Conservation (phyloP, 495 filamentous ascomycete genomes). For the Penicillium coffeae region DNA sequence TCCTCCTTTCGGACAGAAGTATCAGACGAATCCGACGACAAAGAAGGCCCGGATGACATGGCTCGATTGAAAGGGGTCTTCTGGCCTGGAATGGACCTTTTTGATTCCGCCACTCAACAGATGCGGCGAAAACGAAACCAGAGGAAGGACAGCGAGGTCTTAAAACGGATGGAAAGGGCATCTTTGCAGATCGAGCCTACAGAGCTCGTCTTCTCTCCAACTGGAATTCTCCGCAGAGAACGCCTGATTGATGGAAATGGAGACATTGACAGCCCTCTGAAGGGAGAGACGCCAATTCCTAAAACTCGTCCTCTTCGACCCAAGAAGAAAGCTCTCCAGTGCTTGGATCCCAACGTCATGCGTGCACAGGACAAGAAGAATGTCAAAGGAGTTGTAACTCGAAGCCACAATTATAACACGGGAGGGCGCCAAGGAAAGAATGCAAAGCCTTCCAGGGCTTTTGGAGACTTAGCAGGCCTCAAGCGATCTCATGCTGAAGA, state of each 20-base stretch:
- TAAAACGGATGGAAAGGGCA: constrained; percentile 65
- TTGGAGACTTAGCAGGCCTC: constrained; percentile 1
- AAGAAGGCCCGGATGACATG: constrained; percentile 37
- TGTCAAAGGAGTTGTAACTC: constrained; percentile 9
- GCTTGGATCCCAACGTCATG: constrained; percentile 31
- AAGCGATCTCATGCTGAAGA: constrained; percentile 19
- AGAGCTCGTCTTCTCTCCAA: constrained; percentile 64
- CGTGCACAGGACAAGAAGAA: constrained; percentile 24
- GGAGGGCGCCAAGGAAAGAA: background rate
- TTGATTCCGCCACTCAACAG: constrained; percentile 75
- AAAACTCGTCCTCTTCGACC: constrained; percentile 27
- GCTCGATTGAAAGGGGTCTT: constrained; percentile 65
- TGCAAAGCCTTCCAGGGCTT: constrained; percentile 2
- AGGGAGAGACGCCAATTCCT: constrained; percentile 46
- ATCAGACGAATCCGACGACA: constrained; percentile 18
- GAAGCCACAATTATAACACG: background rate
- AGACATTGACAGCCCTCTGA: constrained; percentile 48
- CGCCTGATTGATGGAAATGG: constrained; percentile 55
- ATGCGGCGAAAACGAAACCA: constrained; percentile 82
- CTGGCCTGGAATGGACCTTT: constrained; percentile 84
- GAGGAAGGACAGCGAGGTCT: constrained; percentile 68
- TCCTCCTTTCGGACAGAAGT: background rate
- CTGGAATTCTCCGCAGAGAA: constrained; percentile 51
- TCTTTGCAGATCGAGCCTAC: constrained; percentile 64
- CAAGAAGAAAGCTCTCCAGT: constrained; percentile 22